These are phyloP conservation scores for Didymella lethalis DNA, from an alignment of 2,329 filamentous ascomycete species.

Conservation along the genomic window DNA sequence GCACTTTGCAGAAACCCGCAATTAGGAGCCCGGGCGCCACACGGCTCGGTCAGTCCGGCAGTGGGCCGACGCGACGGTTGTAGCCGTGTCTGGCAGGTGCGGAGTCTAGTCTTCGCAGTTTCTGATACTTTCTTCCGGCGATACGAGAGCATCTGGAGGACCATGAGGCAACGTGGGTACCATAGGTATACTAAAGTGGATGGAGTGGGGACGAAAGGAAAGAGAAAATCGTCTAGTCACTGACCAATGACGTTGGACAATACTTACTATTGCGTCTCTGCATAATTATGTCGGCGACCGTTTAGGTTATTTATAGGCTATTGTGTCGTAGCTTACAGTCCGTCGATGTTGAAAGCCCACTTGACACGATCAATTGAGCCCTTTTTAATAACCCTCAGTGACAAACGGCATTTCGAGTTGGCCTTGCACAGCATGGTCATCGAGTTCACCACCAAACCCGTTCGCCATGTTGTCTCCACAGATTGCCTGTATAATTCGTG, in stretches of 20 bases:
- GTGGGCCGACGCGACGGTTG: not conserved
- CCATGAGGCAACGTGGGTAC: not conserved
- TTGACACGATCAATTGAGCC: not conserved
- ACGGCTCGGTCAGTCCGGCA: not conserved
- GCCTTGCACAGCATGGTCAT: not conserved
- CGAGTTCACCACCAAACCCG: not conserved
- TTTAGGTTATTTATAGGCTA: not conserved
- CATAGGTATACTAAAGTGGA: not conserved
- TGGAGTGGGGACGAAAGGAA: not conserved
- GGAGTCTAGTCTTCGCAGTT: not conserved
- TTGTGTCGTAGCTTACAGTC: not conserved
- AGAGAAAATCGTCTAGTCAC: not conserved
- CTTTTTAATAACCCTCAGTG: not conserved
- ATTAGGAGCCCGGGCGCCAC: slow-evolving; percentile 1
- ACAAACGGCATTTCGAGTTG: not conserved
- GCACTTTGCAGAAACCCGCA: slow-evolving; percentile 2
- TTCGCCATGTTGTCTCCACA: not conserved
- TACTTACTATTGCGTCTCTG: not conserved
- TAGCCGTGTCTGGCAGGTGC: not conserved
- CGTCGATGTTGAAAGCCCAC: not conserved
- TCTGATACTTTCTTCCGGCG: not conserved
- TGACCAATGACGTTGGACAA: not conserved
- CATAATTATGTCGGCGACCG: not conserved
- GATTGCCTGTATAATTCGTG: not conserved
- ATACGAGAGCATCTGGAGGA: not conserved